Conservation (phyloP, 768 basidiomycete species). For the Chiua virens region DNA sequence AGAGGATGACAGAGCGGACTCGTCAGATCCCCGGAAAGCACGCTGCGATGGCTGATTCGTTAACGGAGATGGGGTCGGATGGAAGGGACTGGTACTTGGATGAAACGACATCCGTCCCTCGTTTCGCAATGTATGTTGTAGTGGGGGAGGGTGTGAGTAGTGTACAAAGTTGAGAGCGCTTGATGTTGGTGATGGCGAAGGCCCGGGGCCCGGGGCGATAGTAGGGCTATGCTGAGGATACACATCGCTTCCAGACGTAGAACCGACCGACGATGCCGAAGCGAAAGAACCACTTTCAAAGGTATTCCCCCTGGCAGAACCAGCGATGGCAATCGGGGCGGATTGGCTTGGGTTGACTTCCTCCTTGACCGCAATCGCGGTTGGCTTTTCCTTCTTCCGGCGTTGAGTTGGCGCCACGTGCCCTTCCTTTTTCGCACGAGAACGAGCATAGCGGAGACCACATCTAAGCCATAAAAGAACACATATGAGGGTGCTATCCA, state of each 20-base stretch:
- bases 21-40: conserved; percentile 37
- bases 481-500: conserved; percentile 20
- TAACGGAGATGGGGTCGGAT: conserved; percentile 46
- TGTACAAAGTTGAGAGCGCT: conserved; percentile 56
- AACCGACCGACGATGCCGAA: conserved; percentile 50
- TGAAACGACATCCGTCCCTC: conserved; percentile 31
- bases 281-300: conserved; percentile 50
- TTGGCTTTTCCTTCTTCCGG: conserved; percentile 59
- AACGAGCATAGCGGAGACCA: conserved; percentile 83
- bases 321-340: conserved; percentile 42
- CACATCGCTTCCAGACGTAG: conserved; percentile 57
- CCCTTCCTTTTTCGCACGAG: conserved; percentile 86
- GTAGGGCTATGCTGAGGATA: conserved; percentile 49
- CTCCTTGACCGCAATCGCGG: conserved; percentile 27
- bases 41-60: conserved; percentile 29
- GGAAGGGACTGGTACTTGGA: conserved; percentile 23
- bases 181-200: conserved; percentile 70
- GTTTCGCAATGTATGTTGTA: conserved; percentile 33
- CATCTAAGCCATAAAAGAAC: conserved; percentile 48
- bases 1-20: conserved; percentile 39
- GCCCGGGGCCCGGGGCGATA: conserved; percentile 39
- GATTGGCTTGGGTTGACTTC: conserved; percentile 26
- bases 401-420: conserved; percentile 50
- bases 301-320: conserved; percentile 46
- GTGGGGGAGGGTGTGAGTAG: conserved; percentile 43